A percentile compares a stretch with the other conserved stretches of the same genome.
phyloP scores from a whole-genome alignment of 345 rosid species.

The Toxicodendron radicans region DNA sequence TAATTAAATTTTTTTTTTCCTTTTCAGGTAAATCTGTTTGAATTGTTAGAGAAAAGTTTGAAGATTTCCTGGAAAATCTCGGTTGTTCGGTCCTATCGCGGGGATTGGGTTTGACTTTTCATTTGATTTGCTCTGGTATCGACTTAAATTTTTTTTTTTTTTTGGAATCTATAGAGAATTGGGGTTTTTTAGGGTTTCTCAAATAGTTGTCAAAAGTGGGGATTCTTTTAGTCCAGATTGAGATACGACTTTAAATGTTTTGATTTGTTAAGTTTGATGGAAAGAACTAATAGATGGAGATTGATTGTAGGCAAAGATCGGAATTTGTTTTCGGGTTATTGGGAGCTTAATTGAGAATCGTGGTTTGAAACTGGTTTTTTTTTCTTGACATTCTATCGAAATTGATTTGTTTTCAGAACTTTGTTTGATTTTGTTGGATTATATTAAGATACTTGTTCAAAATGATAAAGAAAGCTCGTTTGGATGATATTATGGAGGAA shows the following conservation, averaged over 20 bases:
- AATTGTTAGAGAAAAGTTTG: slow-evolving; percentile 17
- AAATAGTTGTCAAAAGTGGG: slow-evolving; percentile 13
- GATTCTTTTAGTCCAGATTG: slow-evolving; percentile 10
- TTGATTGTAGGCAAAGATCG: slow-evolving; percentile 34
- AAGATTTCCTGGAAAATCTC: slow-evolving; percentile 23
- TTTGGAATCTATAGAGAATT: not conserved
- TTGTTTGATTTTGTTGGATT: slow-evolving; percentile 31
- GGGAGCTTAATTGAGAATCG: slow-evolving; percentile 30
- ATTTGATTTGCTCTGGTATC: slow-evolving; percentile 12
- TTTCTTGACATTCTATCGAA: slow-evolving; percentile 13
- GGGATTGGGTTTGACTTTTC: slow-evolving; percentile 18
- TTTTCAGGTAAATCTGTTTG: slow-evolving; percentile 31
- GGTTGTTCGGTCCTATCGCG: slow-evolving; percentile 18
- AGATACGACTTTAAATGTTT: slow-evolving; percentile 16
- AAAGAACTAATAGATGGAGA: slow-evolving; percentile 39
- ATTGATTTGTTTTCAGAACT: slow-evolving; percentile 27
- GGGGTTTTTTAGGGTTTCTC: not conserved
- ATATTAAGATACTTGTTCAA: slow-evolving; percentile 22
- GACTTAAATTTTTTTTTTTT: not conserved
- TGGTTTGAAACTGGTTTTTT: slow-evolving; percentile 11
- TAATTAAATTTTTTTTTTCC: not conserved
- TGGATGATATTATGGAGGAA: slow-evolving; percentile 32
- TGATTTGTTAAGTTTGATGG: slow-evolving; percentile 33
- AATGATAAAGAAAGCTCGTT: slow-evolving; percentile 35
- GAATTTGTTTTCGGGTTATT: slow-evolving; percentile 34